A percentile compares a stretch with the other conserved stretches of the same genome.
phyloP scores from a whole-genome alignment of 495 filamentous ascomycete species.

The Penicillium arizonense region DNA sequence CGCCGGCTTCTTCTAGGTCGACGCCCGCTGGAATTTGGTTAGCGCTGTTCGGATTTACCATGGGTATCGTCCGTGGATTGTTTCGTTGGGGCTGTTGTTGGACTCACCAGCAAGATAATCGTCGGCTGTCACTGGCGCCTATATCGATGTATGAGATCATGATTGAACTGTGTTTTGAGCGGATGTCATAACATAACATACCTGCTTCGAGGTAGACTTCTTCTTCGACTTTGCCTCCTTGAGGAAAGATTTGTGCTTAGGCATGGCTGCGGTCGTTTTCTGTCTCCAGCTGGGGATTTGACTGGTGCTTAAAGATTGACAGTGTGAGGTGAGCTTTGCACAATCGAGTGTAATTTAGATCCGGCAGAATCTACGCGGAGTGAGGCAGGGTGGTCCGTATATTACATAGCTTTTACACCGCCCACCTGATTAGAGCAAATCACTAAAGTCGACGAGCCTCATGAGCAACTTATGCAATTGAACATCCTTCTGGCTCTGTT shows the following conservation, averaged over 20 bases:
- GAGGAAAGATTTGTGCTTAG: conserved; percentile 52
- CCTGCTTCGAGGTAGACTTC: conserved; percentile 40
- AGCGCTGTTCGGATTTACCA: neutral
- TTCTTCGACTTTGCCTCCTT: conserved; percentile 46
- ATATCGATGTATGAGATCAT: conserved; percentile 6
- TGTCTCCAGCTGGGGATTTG: neutral
- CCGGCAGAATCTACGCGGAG: conserved; percentile 8
- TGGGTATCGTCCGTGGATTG: neutral
- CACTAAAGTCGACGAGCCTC: no score
- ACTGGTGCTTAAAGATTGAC: no score
- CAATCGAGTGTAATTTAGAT: neutral
- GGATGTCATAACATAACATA: conserved; percentile 8
- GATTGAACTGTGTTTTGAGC: neutral
- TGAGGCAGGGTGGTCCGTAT: neutral
- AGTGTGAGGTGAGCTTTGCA: neutral
- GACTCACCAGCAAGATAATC: conserved; percentile 56
- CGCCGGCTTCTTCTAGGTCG: conserved; percentile 64
- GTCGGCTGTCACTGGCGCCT: conserved; percentile 59
- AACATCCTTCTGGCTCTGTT: no score
- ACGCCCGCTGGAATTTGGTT: conserved; percentile 53
- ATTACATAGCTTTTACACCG: neutral
- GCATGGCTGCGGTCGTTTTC: conserved; percentile 33
- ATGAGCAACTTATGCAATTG: no score
- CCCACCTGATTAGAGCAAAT: no score
- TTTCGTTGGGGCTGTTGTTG: neutral